These are phyloP conservation scores for Metschnikowia amazonensis DNA, from an alignment of 805 yeast species.

Conservation along the genomic window DNA sequence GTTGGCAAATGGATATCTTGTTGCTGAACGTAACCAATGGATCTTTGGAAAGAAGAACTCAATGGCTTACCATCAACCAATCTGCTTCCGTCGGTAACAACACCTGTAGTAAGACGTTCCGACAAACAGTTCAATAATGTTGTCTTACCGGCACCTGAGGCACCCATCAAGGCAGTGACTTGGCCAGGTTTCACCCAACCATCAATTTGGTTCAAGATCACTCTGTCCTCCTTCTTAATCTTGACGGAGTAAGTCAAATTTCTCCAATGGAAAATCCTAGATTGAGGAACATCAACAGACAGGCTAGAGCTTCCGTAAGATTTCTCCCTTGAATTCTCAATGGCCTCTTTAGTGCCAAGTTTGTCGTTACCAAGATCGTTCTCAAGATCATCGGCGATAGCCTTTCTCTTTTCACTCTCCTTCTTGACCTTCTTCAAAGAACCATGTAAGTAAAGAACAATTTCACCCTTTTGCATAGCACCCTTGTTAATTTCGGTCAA, in stretches of 20 bases:
- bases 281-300: slow-evolving; percentile 11
- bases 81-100: slow-evolving; percentile 56
- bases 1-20: slow-evolving; percentile 71
- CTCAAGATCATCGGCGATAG: slow-evolving; percentile 33
- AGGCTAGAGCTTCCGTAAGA: slow-evolving; percentile 11
- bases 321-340: slow-evolving; percentile 24
- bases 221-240: slow-evolving; percentile 35
- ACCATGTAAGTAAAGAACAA: slow-evolving; percentile 29
- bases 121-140: slow-evolving; percentile 70
- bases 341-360: slow-evolving; percentile 24
- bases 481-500: slow-evolving; percentile 45
- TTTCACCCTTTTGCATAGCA: slow-evolving; percentile 44
- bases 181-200: slow-evolving; percentile 83
- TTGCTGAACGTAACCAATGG: slow-evolving; percentile 80
- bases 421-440: slow-evolving; percentile 47
- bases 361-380: slow-evolving; percentile 31
- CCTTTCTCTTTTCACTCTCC: slow-evolving; percentile 19
- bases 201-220: slow-evolving; percentile 38
- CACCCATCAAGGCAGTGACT: slow-evolving; percentile 80
- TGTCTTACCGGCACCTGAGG: slow-evolving; percentile 85
- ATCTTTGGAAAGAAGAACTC: slow-evolving; percentile 65
- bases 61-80: slow-evolving; percentile 65
- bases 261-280: slow-evolving; percentile 36
- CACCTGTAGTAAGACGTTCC: slow-evolving; percentile 67
- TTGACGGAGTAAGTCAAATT: slow-evolving; percentile 36